These are phyloP conservation scores for Tricholoma bakamatsutake DNA, from an alignment of 768 basidiomycete species.

Conservation along the genomic window DNA sequence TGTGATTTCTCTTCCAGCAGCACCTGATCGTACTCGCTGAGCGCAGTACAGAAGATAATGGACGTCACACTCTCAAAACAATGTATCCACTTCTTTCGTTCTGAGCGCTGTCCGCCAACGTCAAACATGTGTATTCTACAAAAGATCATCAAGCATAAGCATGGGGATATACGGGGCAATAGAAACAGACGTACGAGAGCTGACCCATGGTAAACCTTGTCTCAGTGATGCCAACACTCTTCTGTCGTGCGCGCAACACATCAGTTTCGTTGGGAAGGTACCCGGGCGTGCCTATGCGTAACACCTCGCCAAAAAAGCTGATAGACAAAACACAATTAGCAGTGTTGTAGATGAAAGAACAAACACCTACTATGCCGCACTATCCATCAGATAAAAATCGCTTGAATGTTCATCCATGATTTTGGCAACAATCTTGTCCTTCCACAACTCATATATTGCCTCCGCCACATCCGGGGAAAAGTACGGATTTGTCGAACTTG, in stretches of 20 bases:
- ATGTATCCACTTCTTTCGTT: constrained; percentile 81
- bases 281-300: constrained; percentile 75
- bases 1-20: constrained; percentile 65
- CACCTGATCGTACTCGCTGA: constrained; percentile 73
- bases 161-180: not conserved
- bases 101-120: constrained; percentile 74
- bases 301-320: constrained; percentile 83
- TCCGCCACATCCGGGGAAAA: constrained; percentile 63
- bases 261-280: constrained; percentile 86
- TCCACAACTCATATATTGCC: constrained; percentile 65
- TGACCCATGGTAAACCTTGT: constrained; percentile 74
- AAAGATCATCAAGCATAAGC: constrained; percentile 33
- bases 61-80: constrained; percentile 56
- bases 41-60: constrained; percentile 63
- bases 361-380: constrained; percentile 71
- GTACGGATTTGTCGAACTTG: constrained; percentile 18
- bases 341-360: not conserved
- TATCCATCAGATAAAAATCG: constrained; percentile 95
- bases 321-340: too few species aligned
- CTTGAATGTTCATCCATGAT: constrained; percentile 56
- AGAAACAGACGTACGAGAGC: constrained; percentile 43
- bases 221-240: constrained; percentile 88
- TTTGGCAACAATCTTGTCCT: constrained; percentile 56
- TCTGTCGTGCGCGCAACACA: constrained; percentile 81
- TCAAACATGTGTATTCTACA: constrained; percentile 67